Percentiles rank a stretch among this genome's conserved stretches.
phyloP scores from a whole-genome alignment of 441 rosid species.

The Lepidium campestre region DNA sequence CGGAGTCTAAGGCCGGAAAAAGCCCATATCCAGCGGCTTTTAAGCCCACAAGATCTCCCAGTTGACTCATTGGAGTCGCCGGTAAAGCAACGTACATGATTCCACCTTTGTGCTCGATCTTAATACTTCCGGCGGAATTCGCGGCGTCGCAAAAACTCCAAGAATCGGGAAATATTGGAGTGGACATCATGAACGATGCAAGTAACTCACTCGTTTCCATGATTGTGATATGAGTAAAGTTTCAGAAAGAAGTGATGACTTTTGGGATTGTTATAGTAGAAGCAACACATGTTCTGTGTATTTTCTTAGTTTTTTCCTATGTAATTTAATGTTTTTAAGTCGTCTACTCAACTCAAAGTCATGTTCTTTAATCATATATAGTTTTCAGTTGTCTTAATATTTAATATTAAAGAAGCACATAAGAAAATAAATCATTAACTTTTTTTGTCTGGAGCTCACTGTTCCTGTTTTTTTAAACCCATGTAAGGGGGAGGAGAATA shows the following conservation, averaged over 20 bases:
- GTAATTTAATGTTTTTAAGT: no score
- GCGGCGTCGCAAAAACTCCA: conserved; percentile 47
- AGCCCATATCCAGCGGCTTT: conserved; percentile 4
- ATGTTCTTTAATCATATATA: no score
- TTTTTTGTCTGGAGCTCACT: no score
- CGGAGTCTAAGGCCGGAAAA: conserved; percentile 34
- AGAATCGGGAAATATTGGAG: conserved; percentile 41
- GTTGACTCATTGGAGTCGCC: conserved; percentile 13
- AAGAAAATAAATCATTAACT: no score
- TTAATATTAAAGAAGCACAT: no score
- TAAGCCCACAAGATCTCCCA: conserved; percentile 28
- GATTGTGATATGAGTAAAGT: neutral
- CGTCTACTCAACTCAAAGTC: no score
- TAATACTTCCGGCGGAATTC: conserved; percentile 22
- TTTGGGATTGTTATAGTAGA: neutral
- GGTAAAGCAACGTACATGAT: conserved; percentile 51
- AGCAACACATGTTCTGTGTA: neutral
- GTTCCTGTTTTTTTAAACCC: no score
- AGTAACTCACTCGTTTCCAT: conserved; percentile 52
- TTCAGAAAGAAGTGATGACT: neutral
- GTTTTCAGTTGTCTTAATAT: no score
- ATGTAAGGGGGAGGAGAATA: no score
- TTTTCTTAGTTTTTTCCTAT: neutral
- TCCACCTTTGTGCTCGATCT: conserved; percentile 26
- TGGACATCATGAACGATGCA: conserved; percentile 51